A percentile compares a stretch with the other conserved stretches of the same genome.
Conservation (phyloP, 768 basidiomycete species). For the Dioszegia crocea region DNA sequence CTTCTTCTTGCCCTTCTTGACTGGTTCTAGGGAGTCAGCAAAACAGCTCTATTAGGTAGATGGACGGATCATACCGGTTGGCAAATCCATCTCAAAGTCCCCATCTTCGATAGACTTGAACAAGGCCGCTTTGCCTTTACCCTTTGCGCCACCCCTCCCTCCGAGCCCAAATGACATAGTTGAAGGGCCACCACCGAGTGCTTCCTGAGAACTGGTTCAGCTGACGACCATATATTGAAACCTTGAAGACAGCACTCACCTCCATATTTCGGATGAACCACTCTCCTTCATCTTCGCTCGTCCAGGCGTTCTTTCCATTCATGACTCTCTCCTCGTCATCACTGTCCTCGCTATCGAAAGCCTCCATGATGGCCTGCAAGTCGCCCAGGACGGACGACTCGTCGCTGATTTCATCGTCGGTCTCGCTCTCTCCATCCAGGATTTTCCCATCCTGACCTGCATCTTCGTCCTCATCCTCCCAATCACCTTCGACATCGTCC, state of each 20-base stretch:
- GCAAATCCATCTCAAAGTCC: conserved; percentile 48
- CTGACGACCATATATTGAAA: not conserved
- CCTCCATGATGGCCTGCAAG: conserved; percentile 7
- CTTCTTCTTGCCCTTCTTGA: conserved; percentile 54
- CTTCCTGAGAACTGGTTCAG: conserved; percentile 51
- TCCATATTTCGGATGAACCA: conserved; percentile 58
- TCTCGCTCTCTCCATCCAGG: not conserved
- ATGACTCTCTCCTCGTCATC: conserved; percentile 40
- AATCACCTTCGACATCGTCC: not conserved
- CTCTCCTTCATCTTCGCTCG: conserved; percentile 57
- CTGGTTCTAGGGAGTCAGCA: conserved; percentile 26
- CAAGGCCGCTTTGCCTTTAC: conserved; percentile 55
- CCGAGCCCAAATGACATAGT: conserved; percentile 51
- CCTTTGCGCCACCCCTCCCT: conserved; percentile 57
- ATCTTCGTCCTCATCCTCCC: conserved; percentile 11
- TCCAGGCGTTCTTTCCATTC: conserved; percentile 50
- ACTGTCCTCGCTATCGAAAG: conserved; percentile 4
- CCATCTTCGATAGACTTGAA: conserved; percentile 64
- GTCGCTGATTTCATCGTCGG: conserved; percentile 1
- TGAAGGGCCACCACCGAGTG: conserved; percentile 60
- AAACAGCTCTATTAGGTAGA: not conserved
- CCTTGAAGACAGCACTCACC: conserved; percentile 49
- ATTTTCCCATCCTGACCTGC: conserved; percentile 10
- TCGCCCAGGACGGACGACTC: conserved; percentile 7
- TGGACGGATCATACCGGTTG: conserved; percentile 21